Base-by-base conservation (phyloP, 768 basidiomycete species). In the Hydnum rufescens region DNA sequence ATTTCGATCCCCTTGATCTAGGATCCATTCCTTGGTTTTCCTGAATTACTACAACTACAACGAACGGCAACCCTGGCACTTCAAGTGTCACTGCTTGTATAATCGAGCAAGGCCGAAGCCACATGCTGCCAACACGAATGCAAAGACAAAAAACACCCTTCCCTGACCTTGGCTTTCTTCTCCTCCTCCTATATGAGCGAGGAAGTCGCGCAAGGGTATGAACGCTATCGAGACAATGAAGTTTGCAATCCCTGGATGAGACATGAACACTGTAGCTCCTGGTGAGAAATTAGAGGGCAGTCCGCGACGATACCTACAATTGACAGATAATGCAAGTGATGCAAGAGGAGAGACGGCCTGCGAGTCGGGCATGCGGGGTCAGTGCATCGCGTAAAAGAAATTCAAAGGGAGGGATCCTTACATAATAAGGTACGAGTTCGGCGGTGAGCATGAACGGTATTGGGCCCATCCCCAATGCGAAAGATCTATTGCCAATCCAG, bases 361-460 rank as follows among this genome's bases (percentile, higher is more conserved):
- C n/a, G n/a, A n/a, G n/a, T n/a, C n/a, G n/a, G n/a, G n/a, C n/a
- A n/a, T n/a, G 36, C 22, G 36, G 22, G 36, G 36, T 39, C 36
- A 13, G 13, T 22, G 22, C 13, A 13, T 13, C 36, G 22, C 36
- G 22, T 13, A 13, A 22, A 13, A 1, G 22, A 22, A 13, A 39
- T 39, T 39, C 36, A 39, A 39, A 22, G 13, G 36, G 22, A 39
- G 39, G 22, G 48, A 39, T 36, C 70, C 83, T 56, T 63, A 82
- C 87, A 59, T 82, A 73, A 49, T 73, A 64, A 1, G 88, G 88
- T 2, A 89, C 81, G 22, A 95, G 77, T 61, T 96, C 90, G 16
- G 89, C 78, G 30, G 93, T 78, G 64, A 96, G 79, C 34, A 97
- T 77, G 61, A 90, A 97, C 0, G 93, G 92, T 31, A 96, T 68